Evolutionary conservation across 345 rosid species (phyloP), one percentile per base, ranked within the genome.

Genomic region (Eucalyptus polyanthemos): DNA sequence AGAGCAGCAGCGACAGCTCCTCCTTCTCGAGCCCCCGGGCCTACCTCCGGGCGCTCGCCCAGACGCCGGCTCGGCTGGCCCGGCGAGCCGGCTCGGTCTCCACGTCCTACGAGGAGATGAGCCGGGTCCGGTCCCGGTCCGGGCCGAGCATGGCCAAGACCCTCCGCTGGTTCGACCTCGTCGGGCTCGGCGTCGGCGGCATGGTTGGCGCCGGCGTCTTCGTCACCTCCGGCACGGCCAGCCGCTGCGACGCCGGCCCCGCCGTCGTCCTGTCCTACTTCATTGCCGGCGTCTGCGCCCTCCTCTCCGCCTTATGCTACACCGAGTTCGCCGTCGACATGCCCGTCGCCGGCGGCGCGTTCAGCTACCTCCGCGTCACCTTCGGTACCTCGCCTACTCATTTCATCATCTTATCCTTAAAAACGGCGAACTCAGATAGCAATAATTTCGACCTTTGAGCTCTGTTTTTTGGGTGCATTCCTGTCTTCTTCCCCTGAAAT

Each of bases 301-400:
- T 97, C 19, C 98, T 97, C 87, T 97, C 99, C 50, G 98, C 99
- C 88, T 96, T 97, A 90, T 97, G 99, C 88, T 97, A 97, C 94
- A 97, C 99, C 4, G 99, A 97, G 90, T 97, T 97, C 91, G 99
- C 99, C 88, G 99, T 97, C 21, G 97, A 96, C 86, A 93, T 97
- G 92, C 99, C 99, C 51, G 97, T 97, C n/a, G 99, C 99, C 83
- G 99, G 99, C 51, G 99, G 99, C 40, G 99, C 99, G 40, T 97
- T 97, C 91, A 96, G 97, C 90, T 97, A 97, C 92, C 94, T 97
- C 92, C 96, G 99, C 54, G 93, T 95, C 88, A 97, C 99, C 40
- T 97, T 97, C 81, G 99, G 98, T 94, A 56, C 67, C 93, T 90
- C 54, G 19, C 13, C 50, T 72, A 27, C 42, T 76, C 65, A 40